phyloP scores from a whole-genome alignment of 2,329 filamentous ascomycete species.

The Fusarium fracticaudum region DNA sequence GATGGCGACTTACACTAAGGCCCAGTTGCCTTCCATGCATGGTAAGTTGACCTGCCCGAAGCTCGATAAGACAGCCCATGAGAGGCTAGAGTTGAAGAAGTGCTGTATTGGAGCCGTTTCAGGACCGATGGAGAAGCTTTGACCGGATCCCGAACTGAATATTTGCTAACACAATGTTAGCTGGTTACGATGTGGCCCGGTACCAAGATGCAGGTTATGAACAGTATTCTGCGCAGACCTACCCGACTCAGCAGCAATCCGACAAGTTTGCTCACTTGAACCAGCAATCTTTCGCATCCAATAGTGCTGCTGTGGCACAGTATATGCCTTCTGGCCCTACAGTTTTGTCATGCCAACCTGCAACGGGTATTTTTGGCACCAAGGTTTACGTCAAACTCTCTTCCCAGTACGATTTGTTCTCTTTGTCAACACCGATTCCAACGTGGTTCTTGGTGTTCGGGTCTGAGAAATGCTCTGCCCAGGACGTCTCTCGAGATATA shows the following conservation, averaged over 20 bases:
- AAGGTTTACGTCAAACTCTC: conserved; percentile 79
- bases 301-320: conserved; percentile 70
- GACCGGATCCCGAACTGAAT: background rate
- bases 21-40: conserved; percentile 79
- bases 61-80: conserved; percentile 35
- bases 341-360: conserved; percentile 76
- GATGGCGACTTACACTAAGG: conserved; percentile 74
- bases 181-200: conserved; percentile 69
- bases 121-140: background rate
- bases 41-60: conserved; percentile 66
- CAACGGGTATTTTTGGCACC: conserved; percentile 73
- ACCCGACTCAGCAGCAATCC: conserved; percentile 57
- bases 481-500: conserved; percentile 69
- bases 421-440: conserved; percentile 63
- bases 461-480: conserved; percentile 70
- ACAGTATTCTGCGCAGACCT: conserved; percentile 60
- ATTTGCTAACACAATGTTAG: conserved; percentile 25
- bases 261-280: conserved; percentile 64
- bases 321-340: conserved; percentile 71
- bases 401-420: conserved; percentile 75
- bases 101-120: background rate
- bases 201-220: conserved; percentile 68
- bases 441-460: conserved; percentile 79
- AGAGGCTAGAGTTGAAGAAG: conserved; percentile 12
- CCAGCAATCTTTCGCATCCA: conserved; percentile 66